Conservation (phyloP, 306 rosid genomes). For the Pyrus betulifolia region DNA sequence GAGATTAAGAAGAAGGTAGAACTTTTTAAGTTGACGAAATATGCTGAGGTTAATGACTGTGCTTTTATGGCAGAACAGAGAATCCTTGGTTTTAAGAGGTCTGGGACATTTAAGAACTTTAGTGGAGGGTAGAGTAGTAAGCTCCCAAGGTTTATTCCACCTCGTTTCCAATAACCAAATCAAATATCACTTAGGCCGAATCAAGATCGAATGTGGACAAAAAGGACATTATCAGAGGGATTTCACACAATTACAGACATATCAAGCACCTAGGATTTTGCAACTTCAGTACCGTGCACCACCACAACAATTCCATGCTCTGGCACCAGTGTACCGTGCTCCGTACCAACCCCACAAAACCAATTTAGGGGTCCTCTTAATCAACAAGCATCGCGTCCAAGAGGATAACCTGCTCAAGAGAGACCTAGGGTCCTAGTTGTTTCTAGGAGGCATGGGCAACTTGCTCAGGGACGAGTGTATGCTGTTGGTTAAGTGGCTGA, state of each 20-base stretch:
- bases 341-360: background rate
- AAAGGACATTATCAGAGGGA: background rate
- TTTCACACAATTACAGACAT: no score
- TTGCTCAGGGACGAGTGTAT: background rate
- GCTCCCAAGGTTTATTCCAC: background rate
- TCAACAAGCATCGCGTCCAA: background rate
- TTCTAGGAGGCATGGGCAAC: background rate
- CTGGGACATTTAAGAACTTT: no score
- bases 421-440: accelerated
- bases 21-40: background rate
- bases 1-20: no score
- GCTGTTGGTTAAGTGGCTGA: background rate
- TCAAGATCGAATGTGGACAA: background rate
- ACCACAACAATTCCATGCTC: background rate
- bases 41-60: background rate
- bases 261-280: no score
- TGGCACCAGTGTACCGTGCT: background rate
- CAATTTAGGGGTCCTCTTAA: no score
- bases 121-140: background rate
- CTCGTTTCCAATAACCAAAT: background rate
- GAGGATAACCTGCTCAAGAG: background rate
- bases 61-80: background rate
- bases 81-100: background rate
- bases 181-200: no score
- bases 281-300: background rate